phyloP scores from a whole-genome alignment of 768 basidiomycete genomes.

The Suillus discolor region DNA sequence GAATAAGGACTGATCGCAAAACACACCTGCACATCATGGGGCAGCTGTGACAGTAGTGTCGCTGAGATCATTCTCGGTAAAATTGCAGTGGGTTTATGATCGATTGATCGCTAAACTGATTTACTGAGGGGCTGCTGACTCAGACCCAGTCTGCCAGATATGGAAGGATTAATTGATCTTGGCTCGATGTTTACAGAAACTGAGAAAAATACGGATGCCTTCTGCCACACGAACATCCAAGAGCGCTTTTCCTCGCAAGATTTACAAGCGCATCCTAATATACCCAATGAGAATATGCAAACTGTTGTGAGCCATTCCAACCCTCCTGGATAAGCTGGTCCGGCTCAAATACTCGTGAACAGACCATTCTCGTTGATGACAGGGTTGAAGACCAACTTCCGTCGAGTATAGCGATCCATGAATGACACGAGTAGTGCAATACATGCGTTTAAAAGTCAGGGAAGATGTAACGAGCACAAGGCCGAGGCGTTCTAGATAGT shows the following conservation, averaged over 20 bases:
- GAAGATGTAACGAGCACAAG: conserved; percentile 76
- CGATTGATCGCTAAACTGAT: no score
- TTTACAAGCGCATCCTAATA: conserved; percentile 73
- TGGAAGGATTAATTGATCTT: no score
- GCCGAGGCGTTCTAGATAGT: conserved; percentile 88
- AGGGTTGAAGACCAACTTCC: conserved; percentile 79
- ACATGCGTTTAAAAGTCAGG: conserved; percentile 73
- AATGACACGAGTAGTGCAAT: conserved; percentile 80
- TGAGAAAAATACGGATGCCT: conserved; percentile 3
- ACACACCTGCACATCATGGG: background rate
- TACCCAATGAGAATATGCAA: conserved; percentile 72
- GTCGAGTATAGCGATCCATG: conserved; percentile 79
- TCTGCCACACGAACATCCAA: conserved; percentile 73
- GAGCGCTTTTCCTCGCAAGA: conserved; percentile 54
- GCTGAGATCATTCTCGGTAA: background rate
- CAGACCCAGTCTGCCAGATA: no score
- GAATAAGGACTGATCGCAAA: background rate
- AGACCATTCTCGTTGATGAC: conserved; percentile 26
- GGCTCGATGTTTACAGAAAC: no score
- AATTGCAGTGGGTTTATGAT: no score
- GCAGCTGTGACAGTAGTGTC: background rate
- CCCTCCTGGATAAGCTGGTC: conserved; percentile 70
- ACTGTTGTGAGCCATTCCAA: conserved; percentile 70
- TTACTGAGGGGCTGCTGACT: no score
- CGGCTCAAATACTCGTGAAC: conserved; percentile 53